Evolutionary conservation across 2,329 filamentous ascomycete species (phyloP).

Genomic region (Pezicula radicicola): DNA sequence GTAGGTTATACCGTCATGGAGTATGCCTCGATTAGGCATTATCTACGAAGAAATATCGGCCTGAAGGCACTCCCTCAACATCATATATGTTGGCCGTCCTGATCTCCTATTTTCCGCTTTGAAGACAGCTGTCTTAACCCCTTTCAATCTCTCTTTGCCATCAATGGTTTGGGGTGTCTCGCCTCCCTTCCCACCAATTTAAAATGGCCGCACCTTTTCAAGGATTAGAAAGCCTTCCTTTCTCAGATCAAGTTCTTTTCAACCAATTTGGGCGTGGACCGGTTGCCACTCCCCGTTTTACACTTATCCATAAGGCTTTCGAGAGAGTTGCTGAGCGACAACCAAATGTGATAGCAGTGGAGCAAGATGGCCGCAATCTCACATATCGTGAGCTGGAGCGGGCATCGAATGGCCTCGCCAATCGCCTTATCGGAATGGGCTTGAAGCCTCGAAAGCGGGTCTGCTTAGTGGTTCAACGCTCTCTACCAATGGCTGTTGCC

Average conservation of each 20-base stretch:
- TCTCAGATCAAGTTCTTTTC: conserved; percentile 22
- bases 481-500: conserved; percentile 54
- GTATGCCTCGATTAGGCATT: background rate
- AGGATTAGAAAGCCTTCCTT: conserved; percentile 21
- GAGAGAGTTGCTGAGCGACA: conserved; percentile 29
- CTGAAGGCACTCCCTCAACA: too few species aligned
- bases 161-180: too few species aligned
- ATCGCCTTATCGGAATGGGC: conserved; percentile 35
- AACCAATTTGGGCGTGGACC: conserved; percentile 26
- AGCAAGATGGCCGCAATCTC: conserved; percentile 32
- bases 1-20: too few species aligned
- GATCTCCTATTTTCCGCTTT: too few species aligned
- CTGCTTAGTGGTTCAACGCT: conserved; percentile 52
- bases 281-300: conserved; percentile 29
- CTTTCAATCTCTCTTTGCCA: too few species aligned
- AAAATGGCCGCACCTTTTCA: conserved; percentile 9
- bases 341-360: conserved; percentile 37
- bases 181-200: background rate
- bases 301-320: conserved; percentile 28
- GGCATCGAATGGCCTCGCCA: conserved; percentile 39
- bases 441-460: conserved; percentile 43
- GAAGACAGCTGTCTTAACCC: too few species aligned
- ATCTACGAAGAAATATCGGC: too few species aligned
- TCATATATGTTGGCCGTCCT: too few species aligned
- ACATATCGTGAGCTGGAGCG: conserved; percentile 43